A percentile compares a stretch with the other conserved stretches of the same genome.
Evolutionary conservation across 176 grass and related monocot species (phyloP).

Genomic region (Paspalum notatum): DNA sequence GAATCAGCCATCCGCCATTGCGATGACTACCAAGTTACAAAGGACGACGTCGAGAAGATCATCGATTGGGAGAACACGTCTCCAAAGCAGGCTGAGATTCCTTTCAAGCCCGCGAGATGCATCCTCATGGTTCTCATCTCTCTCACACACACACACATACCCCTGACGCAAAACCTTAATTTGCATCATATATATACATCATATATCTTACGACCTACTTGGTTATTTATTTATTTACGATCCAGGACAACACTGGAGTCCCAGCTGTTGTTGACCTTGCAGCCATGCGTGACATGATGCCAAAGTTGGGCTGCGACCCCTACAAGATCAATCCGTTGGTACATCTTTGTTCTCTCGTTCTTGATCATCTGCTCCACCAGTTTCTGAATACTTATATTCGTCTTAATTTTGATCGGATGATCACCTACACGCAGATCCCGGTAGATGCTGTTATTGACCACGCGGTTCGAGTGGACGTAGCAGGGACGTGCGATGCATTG

Average conservation of each 20-base stretch:
- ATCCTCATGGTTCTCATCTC: conserved; percentile 73
- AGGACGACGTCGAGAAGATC: conserved; percentile 82
- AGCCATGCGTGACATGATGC: conserved; percentile 84
- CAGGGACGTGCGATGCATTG: conserved; percentile 66
- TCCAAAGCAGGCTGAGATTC: conserved; percentile 72
- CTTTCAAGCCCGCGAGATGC: conserved; percentile 85
- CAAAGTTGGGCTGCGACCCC: conserved; percentile 69
- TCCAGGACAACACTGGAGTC: conserved; percentile 82
- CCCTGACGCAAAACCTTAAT: neutral
- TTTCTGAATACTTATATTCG: neutral
- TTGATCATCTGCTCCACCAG: neutral
- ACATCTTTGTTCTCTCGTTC: neutral
- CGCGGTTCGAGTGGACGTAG: conserved; percentile 79
- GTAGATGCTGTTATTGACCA: conserved; percentile 90
- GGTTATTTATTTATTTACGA: neutral
- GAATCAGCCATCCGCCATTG: conserved; percentile 88
- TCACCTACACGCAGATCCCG: conserved; percentile 51
- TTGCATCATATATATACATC: neutral
- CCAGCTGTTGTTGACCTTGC: conserved; percentile 86
- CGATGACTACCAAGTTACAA: conserved; percentile 73
- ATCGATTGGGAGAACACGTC: conserved; percentile 87
- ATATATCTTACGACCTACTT: too few relatives aligned
- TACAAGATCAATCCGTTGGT: conserved; percentile 90
- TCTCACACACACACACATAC: too few relatives aligned
- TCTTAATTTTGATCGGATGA: neutral